Conservation (phyloP, 2,329 filamentous ascomycete genomes). For the Fusarium cicatricum region DNA sequence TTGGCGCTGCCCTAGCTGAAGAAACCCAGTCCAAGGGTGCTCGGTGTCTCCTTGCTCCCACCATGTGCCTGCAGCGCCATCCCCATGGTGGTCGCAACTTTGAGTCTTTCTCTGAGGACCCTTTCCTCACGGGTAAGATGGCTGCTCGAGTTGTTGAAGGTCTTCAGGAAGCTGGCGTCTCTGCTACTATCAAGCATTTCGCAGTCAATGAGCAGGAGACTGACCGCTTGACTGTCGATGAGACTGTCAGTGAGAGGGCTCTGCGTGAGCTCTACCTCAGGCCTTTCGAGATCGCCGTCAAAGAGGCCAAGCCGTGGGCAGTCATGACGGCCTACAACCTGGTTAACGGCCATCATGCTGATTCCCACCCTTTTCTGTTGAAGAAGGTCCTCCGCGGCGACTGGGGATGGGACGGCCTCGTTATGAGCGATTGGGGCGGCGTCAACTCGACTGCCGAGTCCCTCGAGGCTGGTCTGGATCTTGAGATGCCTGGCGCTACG, state of each 20-base stretch:
- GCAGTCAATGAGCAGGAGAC: slow-evolving; percentile 52
- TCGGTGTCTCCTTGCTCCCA: slow-evolving; percentile 64
- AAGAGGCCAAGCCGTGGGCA: slow-evolving; percentile 51
- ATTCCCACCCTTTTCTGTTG: slow-evolving; percentile 39
- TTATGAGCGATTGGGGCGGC: slow-evolving; percentile 52
- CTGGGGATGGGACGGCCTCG: slow-evolving; percentile 52
- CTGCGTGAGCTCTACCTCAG: slow-evolving; percentile 45
- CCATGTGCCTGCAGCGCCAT: slow-evolving; percentile 42
- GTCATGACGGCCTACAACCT: slow-evolving; percentile 47
- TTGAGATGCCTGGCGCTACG: slow-evolving; percentile 51
- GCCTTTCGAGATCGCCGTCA: slow-evolving; percentile 52
- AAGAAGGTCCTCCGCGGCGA: slow-evolving; percentile 52
- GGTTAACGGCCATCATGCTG: slow-evolving; percentile 53
- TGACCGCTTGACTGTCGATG: slow-evolving; percentile 40
- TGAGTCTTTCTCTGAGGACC: slow-evolving; percentile 42
- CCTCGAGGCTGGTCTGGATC: slow-evolving; percentile 44
- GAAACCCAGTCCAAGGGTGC: slow-evolving; percentile 68
- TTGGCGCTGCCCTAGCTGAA: slow-evolving; percentile 67
- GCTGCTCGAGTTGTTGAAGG: slow-evolving; percentile 46
- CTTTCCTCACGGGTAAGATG: slow-evolving; percentile 41
- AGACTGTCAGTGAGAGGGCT: slow-evolving; percentile 39
- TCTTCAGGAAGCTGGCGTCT: slow-evolving; percentile 51
- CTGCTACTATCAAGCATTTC: slow-evolving; percentile 55
- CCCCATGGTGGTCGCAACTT: slow-evolving; percentile 42
- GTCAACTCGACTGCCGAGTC: slow-evolving; percentile 45